phyloP scores from a whole-genome alignment of 345 rosid genomes.

The Hibiscus syriacus region DNA sequence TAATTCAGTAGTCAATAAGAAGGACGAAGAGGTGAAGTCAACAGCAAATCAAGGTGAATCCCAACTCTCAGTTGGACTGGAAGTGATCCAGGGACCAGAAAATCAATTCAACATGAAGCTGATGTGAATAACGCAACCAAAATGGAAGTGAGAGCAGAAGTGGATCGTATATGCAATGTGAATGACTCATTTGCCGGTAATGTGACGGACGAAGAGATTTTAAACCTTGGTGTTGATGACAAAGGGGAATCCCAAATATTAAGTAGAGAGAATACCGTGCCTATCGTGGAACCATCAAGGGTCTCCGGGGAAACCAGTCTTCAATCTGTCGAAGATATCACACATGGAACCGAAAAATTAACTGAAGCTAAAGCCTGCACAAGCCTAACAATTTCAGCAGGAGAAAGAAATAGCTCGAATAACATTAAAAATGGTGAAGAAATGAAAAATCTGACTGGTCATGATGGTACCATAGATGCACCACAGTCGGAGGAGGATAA shows the following conservation, averaged over 20 bases:
- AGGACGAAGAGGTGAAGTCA: background rate
- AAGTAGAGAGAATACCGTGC: too few species aligned
- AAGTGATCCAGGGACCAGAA: background rate
- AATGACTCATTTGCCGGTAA: too few species aligned
- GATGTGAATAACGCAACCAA: slow-evolving; percentile 7
- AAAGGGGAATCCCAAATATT: too few species aligned
- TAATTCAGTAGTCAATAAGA: slow-evolving; percentile 6
- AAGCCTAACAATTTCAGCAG: background rate
- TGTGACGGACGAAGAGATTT: too few species aligned
- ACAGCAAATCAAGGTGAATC: slow-evolving; percentile 3
- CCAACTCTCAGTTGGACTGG: slow-evolving; percentile 1
- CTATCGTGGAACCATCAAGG: slow-evolving; percentile 6
- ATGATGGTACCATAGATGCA: background rate
- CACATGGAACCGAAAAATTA: slow-evolving; percentile 2
- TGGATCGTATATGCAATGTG: too few species aligned
- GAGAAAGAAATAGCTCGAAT: slow-evolving; percentile 2
- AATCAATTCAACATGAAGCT: slow-evolving; percentile 8
- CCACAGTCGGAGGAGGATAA: background rate
- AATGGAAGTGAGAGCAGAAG: too few species aligned
- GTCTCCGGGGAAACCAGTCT: background rate
- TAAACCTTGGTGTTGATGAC: too few species aligned
- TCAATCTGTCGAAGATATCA: background rate
- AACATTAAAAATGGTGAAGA: background rate
- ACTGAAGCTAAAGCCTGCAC: background rate
- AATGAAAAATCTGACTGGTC: background rate